These are phyloP conservation scores for Trichoderma sp. DNA, from an alignment of 2,329 filamentous ascomycete species.

Conservation along the genomic window DNA sequence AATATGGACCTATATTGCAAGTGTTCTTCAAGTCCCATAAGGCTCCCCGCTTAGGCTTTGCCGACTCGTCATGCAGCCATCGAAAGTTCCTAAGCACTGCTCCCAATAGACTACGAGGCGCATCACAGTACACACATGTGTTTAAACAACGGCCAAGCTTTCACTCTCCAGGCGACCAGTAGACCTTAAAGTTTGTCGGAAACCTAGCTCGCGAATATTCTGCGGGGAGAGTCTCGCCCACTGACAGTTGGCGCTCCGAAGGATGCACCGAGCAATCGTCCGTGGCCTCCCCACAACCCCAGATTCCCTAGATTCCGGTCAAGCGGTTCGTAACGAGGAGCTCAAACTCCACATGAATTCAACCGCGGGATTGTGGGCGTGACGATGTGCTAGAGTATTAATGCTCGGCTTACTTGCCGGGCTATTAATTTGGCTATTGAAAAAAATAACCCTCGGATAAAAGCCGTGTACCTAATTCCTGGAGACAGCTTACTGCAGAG, in stretches of 20 bases:
- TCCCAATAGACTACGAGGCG: background rate
- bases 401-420: background rate
- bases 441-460: conserved; percentile 10
- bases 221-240: background rate
- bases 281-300: background rate
- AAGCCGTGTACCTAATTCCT: background rate
- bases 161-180: background rate
- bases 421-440: background rate
- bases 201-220: background rate
- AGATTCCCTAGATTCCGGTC: background rate
- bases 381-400: background rate
- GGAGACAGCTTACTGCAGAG: background rate
- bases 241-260: background rate
- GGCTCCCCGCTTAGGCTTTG: no score
- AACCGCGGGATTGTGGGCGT: background rate
- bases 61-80: background rate
- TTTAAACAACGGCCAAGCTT: background rate
- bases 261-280: conserved; percentile 13
- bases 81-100: background rate
- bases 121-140: no score
- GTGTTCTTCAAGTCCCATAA: no score
- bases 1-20: no score
- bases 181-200: background rate
- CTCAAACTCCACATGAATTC: background rate
- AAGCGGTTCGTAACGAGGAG: background rate